Conservation (phyloP, 495 filamentous ascomycete species). For the Bathelium albidoporum region DNA sequence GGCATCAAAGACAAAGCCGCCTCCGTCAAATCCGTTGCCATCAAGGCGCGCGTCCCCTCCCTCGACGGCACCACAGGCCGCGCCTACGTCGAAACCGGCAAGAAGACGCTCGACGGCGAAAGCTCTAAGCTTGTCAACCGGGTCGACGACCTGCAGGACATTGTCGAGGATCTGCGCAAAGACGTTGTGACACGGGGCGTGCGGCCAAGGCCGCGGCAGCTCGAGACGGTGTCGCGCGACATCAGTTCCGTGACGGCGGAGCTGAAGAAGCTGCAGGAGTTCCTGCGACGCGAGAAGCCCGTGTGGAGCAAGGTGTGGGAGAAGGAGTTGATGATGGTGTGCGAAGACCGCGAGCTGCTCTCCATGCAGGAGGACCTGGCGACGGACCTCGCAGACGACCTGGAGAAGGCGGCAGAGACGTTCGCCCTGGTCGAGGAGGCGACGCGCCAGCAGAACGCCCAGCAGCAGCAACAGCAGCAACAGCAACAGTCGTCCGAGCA, state of each 20-base stretch:
- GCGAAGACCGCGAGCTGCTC: conserved; percentile 85
- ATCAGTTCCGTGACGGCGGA: conserved; percentile 70
- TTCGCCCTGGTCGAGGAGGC: conserved; percentile 94
- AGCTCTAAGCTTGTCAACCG: conserved; percentile 78
- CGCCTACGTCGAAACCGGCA: conserved; percentile 72
- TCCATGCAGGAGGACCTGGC: conserved; percentile 90
- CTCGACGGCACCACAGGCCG: conserved; percentile 64
- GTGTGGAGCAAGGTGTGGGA: conserved; percentile 99
- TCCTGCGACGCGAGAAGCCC: conserved; percentile 81
- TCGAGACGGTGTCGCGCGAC: conserved; percentile 80
- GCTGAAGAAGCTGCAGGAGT: conserved; percentile 92
- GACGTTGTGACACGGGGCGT: conserved; percentile 92
- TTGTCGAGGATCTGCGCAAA: conserved; percentile 93
- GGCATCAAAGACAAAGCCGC: conserved; percentile 68
- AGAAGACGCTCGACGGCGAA: conserved; percentile 71
- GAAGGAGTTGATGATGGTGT: conserved; percentile 86
- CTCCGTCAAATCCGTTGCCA: conserved; percentile 64
- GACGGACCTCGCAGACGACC: conserved; percentile 82
- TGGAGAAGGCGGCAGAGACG: conserved; percentile 86
- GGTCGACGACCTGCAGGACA: conserved; percentile 91
- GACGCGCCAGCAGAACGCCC: conserved; percentile 86
- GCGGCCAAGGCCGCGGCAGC: conserved; percentile 79
- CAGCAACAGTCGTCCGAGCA: not conserved
- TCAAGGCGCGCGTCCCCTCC: conserved; percentile 52
- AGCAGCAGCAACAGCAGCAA: conserved; percentile 23